Evolutionary conservation across 1,139 yeast genomes (phyloP).

Genomic region (Yamadazyma siamensis): DNA sequence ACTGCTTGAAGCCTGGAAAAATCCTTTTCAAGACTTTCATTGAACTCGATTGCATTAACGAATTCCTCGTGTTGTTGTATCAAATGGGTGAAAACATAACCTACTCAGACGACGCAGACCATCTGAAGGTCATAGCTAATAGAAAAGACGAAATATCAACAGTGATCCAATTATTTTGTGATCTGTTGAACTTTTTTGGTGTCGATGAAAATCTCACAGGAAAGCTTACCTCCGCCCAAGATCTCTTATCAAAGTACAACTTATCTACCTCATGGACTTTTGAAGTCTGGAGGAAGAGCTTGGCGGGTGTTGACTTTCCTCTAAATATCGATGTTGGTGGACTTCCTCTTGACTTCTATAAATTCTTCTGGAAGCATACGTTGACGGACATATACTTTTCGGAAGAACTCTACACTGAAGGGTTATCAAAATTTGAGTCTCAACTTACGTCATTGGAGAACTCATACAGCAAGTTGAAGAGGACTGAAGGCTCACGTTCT

Average conservation of each 20-base stretch:
- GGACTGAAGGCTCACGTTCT: constrained; percentile 27
- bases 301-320: constrained; percentile 14
- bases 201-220: constrained; percentile 30
- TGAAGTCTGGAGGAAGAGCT: constrained; percentile 68
- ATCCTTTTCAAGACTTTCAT: constrained; percentile 50
- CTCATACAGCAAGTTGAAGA: constrained; percentile 27
- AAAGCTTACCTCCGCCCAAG: constrained; percentile 34
- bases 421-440: background rate
- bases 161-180: constrained; percentile 62
- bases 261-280: constrained; percentile 70
- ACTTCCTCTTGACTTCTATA: constrained; percentile 49
- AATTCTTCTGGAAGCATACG: constrained; percentile 71
- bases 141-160: constrained; percentile 69
- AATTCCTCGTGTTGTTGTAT: constrained; percentile 62
- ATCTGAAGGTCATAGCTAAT: constrained; percentile 69
- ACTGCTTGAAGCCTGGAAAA: constrained; percentile 46
- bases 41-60: constrained; percentile 49
- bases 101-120: constrained; percentile 41
- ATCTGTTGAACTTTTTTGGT: constrained; percentile 54
- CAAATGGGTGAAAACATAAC: constrained; percentile 45
- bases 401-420: constrained; percentile 37
- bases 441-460: constrained; percentile 21
- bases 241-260: constrained; percentile 45
- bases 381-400: constrained; percentile 71
- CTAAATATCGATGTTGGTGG: constrained; percentile 22